phyloP scores from a whole-genome alignment of 495 filamentous ascomycete species.

The Tuber indicum region DNA sequence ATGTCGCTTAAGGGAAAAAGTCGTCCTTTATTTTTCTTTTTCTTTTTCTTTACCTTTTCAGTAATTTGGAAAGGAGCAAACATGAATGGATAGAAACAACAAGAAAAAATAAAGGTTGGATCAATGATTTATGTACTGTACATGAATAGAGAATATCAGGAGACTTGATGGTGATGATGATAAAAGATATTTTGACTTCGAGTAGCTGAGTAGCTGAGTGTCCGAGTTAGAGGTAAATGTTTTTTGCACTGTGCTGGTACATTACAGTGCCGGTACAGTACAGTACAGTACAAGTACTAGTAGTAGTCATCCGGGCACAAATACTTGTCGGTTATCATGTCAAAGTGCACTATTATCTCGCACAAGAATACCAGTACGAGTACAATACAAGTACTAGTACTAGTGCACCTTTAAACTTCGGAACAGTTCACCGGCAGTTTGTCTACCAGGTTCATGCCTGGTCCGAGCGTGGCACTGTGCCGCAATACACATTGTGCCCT shows the following conservation, averaged over 20 bases:
- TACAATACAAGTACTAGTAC: too few species aligned
- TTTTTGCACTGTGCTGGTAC: background rate
- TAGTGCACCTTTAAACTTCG: background rate
- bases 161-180: background rate
- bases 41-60: background rate
- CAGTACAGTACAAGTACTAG: too few species aligned
- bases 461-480: too few species aligned
- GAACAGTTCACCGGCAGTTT: background rate
- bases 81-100: background rate
- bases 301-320: background rate
- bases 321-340: background rate
- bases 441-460: background rate
- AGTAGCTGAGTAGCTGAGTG: background rate
- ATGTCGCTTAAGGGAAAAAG: background rate
- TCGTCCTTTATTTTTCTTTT: too few species aligned
- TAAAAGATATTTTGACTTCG: background rate
- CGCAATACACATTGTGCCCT: too few species aligned
- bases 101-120: background rate
- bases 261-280: too few species aligned
- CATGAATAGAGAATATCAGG: background rate
- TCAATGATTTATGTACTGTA: background rate
- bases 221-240: background rate
- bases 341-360: background rate
- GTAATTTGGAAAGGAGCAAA: background rate
- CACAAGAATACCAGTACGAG: too few species aligned